A percentile compares a stretch with the other conserved stretches of the same genome.
phyloP scores from a whole-genome alignment of 805 yeast species.

The Schizosaccharomyces japonicus region DNA sequence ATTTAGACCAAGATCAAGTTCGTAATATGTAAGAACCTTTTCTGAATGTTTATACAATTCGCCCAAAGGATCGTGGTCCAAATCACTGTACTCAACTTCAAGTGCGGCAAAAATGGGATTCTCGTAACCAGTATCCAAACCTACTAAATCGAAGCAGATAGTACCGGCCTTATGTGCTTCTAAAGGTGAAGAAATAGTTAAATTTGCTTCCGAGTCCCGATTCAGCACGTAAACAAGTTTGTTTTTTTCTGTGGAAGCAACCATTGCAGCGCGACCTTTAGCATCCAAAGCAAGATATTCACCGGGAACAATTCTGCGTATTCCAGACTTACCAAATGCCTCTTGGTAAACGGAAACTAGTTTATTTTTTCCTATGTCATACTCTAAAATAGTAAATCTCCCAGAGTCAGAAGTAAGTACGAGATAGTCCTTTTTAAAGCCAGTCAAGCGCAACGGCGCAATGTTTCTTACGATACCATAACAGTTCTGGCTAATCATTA shows the following conservation, averaged over 20 bases:
- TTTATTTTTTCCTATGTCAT: conserved; percentile 17
- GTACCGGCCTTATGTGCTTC: conserved; percentile 32
- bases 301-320: conserved; percentile 56
- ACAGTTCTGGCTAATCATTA: conserved; percentile 22
- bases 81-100: conserved; percentile 32
- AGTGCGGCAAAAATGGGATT: conserved; percentile 70
- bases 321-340: conserved; percentile 50
- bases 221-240: conserved; percentile 47
- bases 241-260: conserved; percentile 49
- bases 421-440: conserved; percentile 32
- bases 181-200: conserved; percentile 46
- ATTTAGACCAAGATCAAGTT: conserved; percentile 67
- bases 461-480: conserved; percentile 38
- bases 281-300: conserved; percentile 48
- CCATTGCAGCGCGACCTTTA: conserved; percentile 40
- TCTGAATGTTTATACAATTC: conserved; percentile 9
- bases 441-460: conserved; percentile 28
- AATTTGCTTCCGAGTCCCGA: conserved; percentile 23
- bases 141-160: conserved; percentile 30
- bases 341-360: conserved; percentile 29
- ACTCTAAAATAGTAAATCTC: conserved; percentile 30
- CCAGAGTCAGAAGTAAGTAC: conserved; percentile 65
- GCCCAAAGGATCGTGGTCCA: conserved; percentile 13
- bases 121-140: conserved; percentile 53
- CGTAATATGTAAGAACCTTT: conserved; percentile 39